Evolutionary conservation across 306 rosid genomes (phyloP), one percentile per base, ranked within the genome.

Genomic region (Vigna unguiculata): DNA sequence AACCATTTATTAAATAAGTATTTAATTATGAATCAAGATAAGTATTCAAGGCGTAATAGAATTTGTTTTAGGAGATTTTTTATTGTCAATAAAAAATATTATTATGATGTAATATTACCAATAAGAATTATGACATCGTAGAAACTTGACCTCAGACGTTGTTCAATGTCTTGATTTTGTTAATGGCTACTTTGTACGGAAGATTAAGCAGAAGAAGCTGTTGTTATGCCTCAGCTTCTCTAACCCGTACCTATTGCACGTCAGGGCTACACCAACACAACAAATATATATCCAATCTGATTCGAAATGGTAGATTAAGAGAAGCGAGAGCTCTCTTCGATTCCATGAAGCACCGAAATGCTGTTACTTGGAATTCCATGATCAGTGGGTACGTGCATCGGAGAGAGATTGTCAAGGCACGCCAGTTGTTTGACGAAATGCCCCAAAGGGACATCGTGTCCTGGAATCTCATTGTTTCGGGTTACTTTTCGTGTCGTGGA

Each of bases 401-500:
- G 11, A 59, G 86, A 51, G 88, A 85, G 60, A 82, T 85, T 1
- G 77, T 61, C 0, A 78, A 82, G 59, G 88, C 86, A 21, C 86
- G 86, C 34, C 58, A 75, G 8, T 47, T 85, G 84, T 85, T 85
- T 5, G 82, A 85, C 47, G 55, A 82, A 82, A 85, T 85, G 80
- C 86, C 82, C 17, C 78, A 79, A 0, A 82, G 41, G 71, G 84
- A 85, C 19, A 43, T 66, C 2, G 88, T 85, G 24, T 85, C 88
- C 1, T 85, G 88, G 88, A 85, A 85, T 71, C 61, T 82, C 48
- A 75, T 85, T 51, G 62, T 85, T 30, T 85, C 82, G 0, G 86
- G 80, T 46, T 85, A 85, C 61, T 36, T 85, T 32, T 82, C 86
- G 2, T 85, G 88, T 38, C 66, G 46, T 0, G 64, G 79, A 19